Conservation (phyloP, 768 basidiomycete species). For the Boletus coccyginus region DNA sequence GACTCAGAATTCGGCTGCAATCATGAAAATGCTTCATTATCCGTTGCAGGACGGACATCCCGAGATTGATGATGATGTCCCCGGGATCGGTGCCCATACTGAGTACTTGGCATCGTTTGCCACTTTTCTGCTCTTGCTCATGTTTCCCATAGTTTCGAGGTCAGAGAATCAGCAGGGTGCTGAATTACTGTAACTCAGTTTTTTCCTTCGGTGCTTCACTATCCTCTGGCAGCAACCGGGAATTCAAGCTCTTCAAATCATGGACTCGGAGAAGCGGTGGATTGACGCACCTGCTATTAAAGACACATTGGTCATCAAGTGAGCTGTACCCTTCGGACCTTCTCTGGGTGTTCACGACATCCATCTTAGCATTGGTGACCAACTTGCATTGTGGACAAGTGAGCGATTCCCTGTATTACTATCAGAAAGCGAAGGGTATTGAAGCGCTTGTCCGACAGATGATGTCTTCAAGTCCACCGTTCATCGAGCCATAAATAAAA, state of each 20-base stretch:
- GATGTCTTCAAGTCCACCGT: slow-evolving; percentile 89
- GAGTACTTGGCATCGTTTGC: slow-evolving; percentile 42
- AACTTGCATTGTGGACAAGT: slow-evolving; percentile 91
- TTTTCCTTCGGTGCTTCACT: slow-evolving; percentile 65
- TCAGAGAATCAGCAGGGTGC: slow-evolving; percentile 10
- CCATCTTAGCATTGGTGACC: slow-evolving; percentile 70
- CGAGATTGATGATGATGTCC: slow-evolving; percentile 54
- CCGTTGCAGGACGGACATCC: slow-evolving; percentile 61
- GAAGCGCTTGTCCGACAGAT: slow-evolving; percentile 41
- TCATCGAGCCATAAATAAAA: slow-evolving; percentile 81
- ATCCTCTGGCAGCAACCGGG: slow-evolving; percentile 79
- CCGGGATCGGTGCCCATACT: slow-evolving; percentile 84
- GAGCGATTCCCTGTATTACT: slow-evolving; percentile 17
- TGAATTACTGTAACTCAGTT: not conserved
- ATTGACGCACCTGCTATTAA: slow-evolving; percentile 75
- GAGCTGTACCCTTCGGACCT: slow-evolving; percentile 9
- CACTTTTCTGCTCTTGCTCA: not conserved
- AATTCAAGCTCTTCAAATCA: slow-evolving; percentile 76
- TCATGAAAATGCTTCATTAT: slow-evolving; percentile 71
- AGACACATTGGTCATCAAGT: slow-evolving; percentile 88
- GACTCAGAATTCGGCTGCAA: slow-evolving; percentile 61
- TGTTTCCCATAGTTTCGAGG: slow-evolving; percentile 39
- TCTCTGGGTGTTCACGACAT: slow-evolving; percentile 23
- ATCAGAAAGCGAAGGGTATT: not conserved
- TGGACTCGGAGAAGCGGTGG: slow-evolving; percentile 77